A percentile compares a stretch with the other conserved stretches of the same genome.
These are phyloP conservation scores for Kodamaea neixiangensis DNA, from an alignment of 805 yeast species.

Conservation along the genomic window DNA sequence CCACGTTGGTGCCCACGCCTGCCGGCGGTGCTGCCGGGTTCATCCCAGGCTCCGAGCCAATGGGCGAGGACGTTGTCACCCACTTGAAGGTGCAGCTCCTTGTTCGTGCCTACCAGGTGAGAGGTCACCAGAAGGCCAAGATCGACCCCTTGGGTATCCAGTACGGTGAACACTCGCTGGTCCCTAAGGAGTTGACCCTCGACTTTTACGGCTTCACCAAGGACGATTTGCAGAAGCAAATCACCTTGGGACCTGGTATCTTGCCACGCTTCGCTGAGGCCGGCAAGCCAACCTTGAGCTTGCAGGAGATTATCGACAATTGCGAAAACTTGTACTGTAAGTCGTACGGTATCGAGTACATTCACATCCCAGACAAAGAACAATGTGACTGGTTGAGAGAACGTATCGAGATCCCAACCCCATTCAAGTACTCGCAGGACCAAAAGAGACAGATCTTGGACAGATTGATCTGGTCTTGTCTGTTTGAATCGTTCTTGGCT, in stretches of 20 bases:
- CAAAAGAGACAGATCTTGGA: slow-evolving; percentile 96
- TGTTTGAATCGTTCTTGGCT: slow-evolving; percentile 89
- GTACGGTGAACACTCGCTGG: slow-evolving; percentile 66
- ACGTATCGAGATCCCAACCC: slow-evolving; percentile 88
- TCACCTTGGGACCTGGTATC: slow-evolving; percentile 96
- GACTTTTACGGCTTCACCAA: slow-evolving; percentile 92
- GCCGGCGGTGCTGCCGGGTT: slow-evolving; percentile 68
- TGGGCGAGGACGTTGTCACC: slow-evolving; percentile 66
- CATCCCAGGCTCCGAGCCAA: slow-evolving; percentile 53
- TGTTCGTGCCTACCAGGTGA: slow-evolving; percentile 97
- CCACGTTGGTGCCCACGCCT: slow-evolving; percentile 81
- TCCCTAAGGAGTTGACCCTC: slow-evolving; percentile 85
- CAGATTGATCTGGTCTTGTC: slow-evolving; percentile 94
- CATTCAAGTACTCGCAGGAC: slow-evolving; percentile 79
- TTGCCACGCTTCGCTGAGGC: slow-evolving; percentile 82
- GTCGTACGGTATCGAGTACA: slow-evolving; percentile 89
- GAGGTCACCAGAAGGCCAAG: slow-evolving; percentile 95
- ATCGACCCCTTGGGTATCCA: slow-evolving; percentile 94
- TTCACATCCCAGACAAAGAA: slow-evolving; percentile 92
- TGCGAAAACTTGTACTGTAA: slow-evolving; percentile 88
- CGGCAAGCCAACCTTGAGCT: slow-evolving; percentile 64
- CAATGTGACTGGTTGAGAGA: slow-evolving; percentile 99
- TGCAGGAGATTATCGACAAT: slow-evolving; percentile 73
- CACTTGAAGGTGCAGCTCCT: slow-evolving; percentile 94
- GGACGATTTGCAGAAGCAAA: slow-evolving; percentile 76